Evolutionary conservation across 768 basidiomycete genomes (phyloP), one percentile per base, ranked within the genome.

Genomic region (Kwoniella mangroviensis): DNA sequence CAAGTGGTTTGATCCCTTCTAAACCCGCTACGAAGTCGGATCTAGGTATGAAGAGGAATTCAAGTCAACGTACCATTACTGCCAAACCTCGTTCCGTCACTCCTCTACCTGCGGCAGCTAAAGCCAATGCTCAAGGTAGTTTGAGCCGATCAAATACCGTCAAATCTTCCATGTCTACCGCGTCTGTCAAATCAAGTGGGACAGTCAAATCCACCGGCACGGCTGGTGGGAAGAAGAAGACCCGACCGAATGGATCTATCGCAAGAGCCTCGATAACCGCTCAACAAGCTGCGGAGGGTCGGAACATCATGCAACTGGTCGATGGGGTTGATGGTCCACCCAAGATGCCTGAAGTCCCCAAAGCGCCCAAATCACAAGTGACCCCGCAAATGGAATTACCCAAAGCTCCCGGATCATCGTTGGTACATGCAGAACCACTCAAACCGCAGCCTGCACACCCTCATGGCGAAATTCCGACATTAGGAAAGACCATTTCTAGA

Each of bases 291-390:
- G 73, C 71, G 9, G 68, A 68, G 34, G 74, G 72, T 1, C 69
- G 74, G 12, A 79, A 66, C 64, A 79, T 81, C 71, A 81, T 81
- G 79, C 69, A 71, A 11, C 68, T 81, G 0, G 76, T 81, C n/a
- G 74, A 79, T 42, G 56, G 42, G 7, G 54, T 11, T 55, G 24
- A 60, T 19, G 13, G 60, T 7, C 26, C 69, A 15, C 80, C 82
- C 5, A 67, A 64, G 43, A 79, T 83, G 81, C 77, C 76, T 12
- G 82, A 83, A 11, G 74, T 83, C 1, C 82, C 82, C 15, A 83
- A 82, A 59, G 82, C 82, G 1, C 82, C 82, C 15, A 72, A 73
- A 52, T 75, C 73, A 52, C 79, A 81, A 22, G 79, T 82, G 17
- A 78, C 72, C 7, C 82, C 82, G 12, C 72, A 75, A 59, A 73